Evolutionary conservation across 148 eudicot genomes (phyloP).

Genomic region (Diospyros lotus): DNA sequence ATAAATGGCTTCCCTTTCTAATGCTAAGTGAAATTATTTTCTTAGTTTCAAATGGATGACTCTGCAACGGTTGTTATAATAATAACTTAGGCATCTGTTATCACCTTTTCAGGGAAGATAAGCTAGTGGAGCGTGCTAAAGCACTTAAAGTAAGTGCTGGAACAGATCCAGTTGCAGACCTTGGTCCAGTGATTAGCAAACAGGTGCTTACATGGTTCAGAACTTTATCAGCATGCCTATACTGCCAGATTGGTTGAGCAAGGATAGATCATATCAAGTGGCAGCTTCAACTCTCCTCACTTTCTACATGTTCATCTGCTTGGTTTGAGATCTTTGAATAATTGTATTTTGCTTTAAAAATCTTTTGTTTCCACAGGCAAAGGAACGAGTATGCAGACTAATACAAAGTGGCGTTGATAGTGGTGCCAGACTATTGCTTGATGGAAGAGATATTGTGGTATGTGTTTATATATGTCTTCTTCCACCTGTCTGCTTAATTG

Average conservation of each 20-base stretch:
- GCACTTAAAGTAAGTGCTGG: constrained; percentile 85
- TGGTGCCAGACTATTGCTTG: constrained; percentile 81
- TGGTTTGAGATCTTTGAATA: constrained; percentile 3
- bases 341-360: background rate
- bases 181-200: constrained; percentile 97
- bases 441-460: constrained; percentile 83
- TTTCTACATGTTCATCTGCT: background rate
- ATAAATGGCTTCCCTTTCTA: background rate
- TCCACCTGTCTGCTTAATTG: background rate
- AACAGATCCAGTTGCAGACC: constrained; percentile 90
- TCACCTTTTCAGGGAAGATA: constrained; percentile 61
- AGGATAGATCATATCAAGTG: background rate
- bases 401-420: constrained; percentile 83
- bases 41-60: background rate
- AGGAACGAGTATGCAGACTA: constrained; percentile 72
- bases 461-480: constrained; percentile 7
- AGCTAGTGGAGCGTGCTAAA: constrained; percentile 81
- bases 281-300: background rate
- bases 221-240: constrained; percentile 1
- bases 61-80: background rate
- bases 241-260: background rate
- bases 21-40: background rate
- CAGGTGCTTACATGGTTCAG: constrained; percentile 43
- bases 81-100: background rate
- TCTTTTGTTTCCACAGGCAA: constrained; percentile 50